Evolutionary conservation across 352 stramenopile genomes (phyloP).

Genomic region (Phytophthora cactorum): DNA sequence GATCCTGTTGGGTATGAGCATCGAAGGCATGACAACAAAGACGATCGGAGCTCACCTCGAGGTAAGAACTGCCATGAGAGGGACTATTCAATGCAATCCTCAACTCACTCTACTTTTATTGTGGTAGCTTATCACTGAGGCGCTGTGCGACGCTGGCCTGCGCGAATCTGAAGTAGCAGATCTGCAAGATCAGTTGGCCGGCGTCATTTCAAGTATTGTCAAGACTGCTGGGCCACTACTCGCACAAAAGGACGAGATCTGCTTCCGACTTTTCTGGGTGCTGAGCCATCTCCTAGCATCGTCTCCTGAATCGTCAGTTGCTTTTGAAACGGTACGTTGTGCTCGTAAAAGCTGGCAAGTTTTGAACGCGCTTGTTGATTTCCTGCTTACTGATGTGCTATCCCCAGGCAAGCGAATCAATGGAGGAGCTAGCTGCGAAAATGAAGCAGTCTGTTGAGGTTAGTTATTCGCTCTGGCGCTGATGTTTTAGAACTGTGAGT

Average conservation of each 20-base stretch:
- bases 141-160: conserved; percentile 70
- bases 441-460: conserved; percentile 54
- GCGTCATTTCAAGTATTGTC: conserved; percentile 68
- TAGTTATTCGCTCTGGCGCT: conserved; percentile 8
- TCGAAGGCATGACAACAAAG: conserved; percentile 73
- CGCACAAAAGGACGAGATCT: conserved; percentile 47
- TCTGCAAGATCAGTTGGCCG: conserved; percentile 71
- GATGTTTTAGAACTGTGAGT: not conserved
- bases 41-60: conserved; percentile 71
- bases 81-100: not conserved
- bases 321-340: conserved; percentile 59
- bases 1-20: conserved; percentile 80
- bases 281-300: conserved; percentile 76
- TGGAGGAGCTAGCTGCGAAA: conserved; percentile 42
- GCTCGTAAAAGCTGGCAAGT: not conserved
- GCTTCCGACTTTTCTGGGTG: conserved; percentile 84
- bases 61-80: conserved; percentile 26
- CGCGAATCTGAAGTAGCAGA: conserved; percentile 76
- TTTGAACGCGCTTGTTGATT: not conserved
- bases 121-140: conserved; percentile 66
- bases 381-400: not conserved
- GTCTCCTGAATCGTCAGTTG: conserved; percentile 52
- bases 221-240: conserved; percentile 56
- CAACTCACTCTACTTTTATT: conserved; percentile 6
- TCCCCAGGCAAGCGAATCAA: conserved; percentile 44